Evolutionary conservation across 1,284 basidiomycete genomes (phyloP).

Genomic region (Boletus mariae): DNA sequence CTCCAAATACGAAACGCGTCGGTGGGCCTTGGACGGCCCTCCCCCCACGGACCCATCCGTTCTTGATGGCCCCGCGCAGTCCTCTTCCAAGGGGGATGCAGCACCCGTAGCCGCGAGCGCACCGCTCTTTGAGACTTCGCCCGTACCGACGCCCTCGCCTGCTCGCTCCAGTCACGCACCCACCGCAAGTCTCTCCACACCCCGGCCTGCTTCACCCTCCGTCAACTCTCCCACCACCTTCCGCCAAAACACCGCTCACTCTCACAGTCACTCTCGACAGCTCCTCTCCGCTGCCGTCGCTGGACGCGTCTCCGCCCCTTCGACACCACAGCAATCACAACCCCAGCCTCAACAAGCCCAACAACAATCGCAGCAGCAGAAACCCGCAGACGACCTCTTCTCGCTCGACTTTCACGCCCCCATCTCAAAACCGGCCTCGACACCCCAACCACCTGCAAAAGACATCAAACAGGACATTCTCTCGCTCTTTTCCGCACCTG

Average conservation of each 20-base stretch:
- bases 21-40: slow-evolving; percentile 92
- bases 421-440: slow-evolving; percentile 28
- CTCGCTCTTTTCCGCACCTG: slow-evolving; percentile 62
- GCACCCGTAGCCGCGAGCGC: slow-evolving; percentile 11
- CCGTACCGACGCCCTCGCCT: slow-evolving; percentile 20
- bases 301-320: slow-evolving; percentile 14
- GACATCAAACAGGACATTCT: slow-evolving; percentile 86
- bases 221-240: slow-evolving; percentile 34
- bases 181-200: slow-evolving; percentile 31
- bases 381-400: slow-evolving; percentile 66
- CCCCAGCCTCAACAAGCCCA: slow-evolving; percentile 5
- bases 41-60: slow-evolving; percentile 79
- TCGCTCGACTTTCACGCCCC: slow-evolving; percentile 78
- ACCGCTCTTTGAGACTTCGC: slow-evolving; percentile 30
- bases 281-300: slow-evolving; percentile 27
- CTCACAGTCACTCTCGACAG: slow-evolving; percentile 30
- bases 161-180: slow-evolving; percentile 31
- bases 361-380: neutral
- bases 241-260: slow-evolving; percentile 43
- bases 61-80: slow-evolving; percentile 51
- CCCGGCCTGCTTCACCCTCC: slow-evolving; percentile 24
- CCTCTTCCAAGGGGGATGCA: slow-evolving; percentile 22
- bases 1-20: slow-evolving; percentile 90
- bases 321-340: slow-evolving; percentile 9
- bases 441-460: slow-evolving; percentile 47